A percentile compares a stretch with the other conserved stretches of the same genome.
phyloP scores from a whole-genome alignment of 1,284 basidiomycete species.

The Ganoderma sinense region DNA sequence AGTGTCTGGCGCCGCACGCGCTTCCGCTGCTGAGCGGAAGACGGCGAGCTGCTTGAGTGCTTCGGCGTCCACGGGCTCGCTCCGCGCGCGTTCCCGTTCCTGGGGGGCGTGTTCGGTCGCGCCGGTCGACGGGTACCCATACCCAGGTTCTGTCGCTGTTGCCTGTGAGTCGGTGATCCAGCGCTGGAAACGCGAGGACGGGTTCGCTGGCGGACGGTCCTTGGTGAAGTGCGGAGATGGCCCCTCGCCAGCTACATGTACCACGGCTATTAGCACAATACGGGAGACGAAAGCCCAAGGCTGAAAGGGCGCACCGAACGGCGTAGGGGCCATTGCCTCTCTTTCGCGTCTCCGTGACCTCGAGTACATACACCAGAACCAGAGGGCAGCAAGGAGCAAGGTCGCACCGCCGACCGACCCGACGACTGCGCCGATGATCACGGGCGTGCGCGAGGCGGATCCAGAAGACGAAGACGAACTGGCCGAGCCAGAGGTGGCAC shows the following conservation, averaged over 20 bases:
- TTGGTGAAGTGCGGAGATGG: not conserved
- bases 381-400: not conserved
- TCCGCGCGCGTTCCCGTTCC: not conserved
- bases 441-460: not conserved
- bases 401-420: not conserved
- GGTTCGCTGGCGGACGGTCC: not conserved
- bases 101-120: not conserved
- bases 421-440: slow-evolving; percentile 9
- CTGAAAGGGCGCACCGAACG: not conserved
- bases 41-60: not conserved
- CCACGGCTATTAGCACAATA: not conserved
- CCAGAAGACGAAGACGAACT: not conserved
- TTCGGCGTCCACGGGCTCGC: not conserved
- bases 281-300: not conserved
- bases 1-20: not conserved
- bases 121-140: not conserved
- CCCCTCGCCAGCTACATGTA: not conserved
- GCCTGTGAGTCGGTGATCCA: not conserved
- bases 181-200: not conserved
- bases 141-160: not conserved
- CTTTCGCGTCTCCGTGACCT: not conserved
- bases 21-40: not conserved
- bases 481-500: not conserved
- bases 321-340: not conserved
- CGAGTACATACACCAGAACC: not conserved